Evolutionary conservation across 192 early-diverging fungal genomes (phyloP), one percentile per base, ranked within the genome.

Genomic region (Thoreauomyces humboldtii): DNA sequence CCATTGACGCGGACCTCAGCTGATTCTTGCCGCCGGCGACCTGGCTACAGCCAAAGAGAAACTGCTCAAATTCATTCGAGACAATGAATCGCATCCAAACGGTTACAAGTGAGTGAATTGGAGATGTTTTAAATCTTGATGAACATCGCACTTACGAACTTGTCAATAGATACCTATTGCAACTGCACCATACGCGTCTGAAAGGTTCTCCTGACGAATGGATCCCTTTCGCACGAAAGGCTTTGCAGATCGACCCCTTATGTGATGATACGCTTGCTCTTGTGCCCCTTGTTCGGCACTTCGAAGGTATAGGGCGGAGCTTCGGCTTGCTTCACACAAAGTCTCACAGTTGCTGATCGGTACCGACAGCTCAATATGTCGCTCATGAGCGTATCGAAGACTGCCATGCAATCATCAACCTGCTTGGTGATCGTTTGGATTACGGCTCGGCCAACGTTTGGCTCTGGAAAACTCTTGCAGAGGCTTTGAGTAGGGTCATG

Each of bases 221-320:
- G 66, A 51, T 68, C 14, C 66, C 55, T 7, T n/a, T 45, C 17
- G 66, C 66, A 19, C 29, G 51, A 17, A 68, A 47, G 47, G 5
- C 50, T 15, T 27, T 68, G 7, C 21, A 50, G 32, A 17, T 68
- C 4, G 66, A 68, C 37, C 66, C 66, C 14, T 42, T 68, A 1
- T 45, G 54, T 21, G 66, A 68, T 35, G 45, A 27, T 5, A 4
- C 29, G 0, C 15, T 59, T 7, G 57, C 59, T 0, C 36, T 69
- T 14, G 29, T 7, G 17, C 67, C 67, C 7, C 48, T 69, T 7
- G 44, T 69, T 7, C 32, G 24, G 27, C 24, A 46, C 22, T 62
- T 61, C 19, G 67, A 69, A 31, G 50, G 27, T 12, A n/a, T 21
- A 27, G 7, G 45, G 22, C 27, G 47, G 17, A 0, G 43, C 12